These are phyloP conservation scores for Apiospora pterosperma DNA, from an alignment of 2,329 filamentous ascomycete genomes.

Conservation along the genomic window DNA sequence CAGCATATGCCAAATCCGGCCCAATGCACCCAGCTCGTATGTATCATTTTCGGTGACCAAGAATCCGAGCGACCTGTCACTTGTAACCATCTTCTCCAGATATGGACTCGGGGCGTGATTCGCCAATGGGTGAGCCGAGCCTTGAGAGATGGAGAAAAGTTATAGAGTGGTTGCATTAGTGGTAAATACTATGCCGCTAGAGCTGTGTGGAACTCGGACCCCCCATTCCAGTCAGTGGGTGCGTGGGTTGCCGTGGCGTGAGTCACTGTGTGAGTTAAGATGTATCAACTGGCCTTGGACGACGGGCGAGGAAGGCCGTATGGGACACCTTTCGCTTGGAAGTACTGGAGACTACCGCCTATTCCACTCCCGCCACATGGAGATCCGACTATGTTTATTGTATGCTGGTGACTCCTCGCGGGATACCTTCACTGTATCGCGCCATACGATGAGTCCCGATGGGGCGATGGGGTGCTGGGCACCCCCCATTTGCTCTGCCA, in stretches of 20 bases:
- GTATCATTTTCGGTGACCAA: neutral
- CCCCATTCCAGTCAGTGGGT: neutral
- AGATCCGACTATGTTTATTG: neutral
- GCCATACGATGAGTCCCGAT: neutral
- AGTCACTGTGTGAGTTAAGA: neutral
- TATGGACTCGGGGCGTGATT: neutral
- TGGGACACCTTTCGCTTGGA: no score
- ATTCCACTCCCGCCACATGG: neutral
- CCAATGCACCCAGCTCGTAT: neutral
- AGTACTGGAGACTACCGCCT: no score
- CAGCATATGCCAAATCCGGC: neutral
- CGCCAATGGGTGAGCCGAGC: neutral
- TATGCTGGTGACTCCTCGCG: neutral
- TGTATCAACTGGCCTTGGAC: neutral
- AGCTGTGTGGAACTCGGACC: neutral
- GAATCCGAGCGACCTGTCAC: neutral
- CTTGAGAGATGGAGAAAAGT: neutral
- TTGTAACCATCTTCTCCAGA: neutral
- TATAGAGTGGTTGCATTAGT: conserved; percentile 6
- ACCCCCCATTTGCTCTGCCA: neutral
- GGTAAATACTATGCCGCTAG: neutral
- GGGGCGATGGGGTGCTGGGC: neutral
- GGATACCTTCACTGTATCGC: neutral
- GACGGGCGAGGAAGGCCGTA: no score
- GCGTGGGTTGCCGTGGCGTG: neutral